These are phyloP conservation scores for Podospora comata DNA, from an alignment of 495 filamentous ascomycete genomes.

Conservation along the genomic window DNA sequence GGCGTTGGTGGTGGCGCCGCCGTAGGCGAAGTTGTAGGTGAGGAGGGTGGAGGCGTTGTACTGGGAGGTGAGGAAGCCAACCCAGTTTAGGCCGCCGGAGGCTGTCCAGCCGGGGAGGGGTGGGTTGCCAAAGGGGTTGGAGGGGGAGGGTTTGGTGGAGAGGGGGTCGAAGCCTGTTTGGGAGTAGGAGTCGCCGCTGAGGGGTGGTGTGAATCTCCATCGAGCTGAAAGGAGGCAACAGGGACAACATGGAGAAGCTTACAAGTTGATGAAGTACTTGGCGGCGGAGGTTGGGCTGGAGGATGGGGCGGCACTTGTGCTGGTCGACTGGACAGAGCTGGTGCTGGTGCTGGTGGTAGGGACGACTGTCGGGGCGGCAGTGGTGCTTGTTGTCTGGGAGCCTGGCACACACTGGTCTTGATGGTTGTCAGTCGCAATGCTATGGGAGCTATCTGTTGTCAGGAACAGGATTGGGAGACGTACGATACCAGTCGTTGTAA, in stretches of 20 bases:
- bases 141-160: slow-evolving; percentile 55
- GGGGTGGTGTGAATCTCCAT: not conserved
- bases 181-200: slow-evolving; percentile 53
- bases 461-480: not conserved
- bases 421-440: slow-evolving; percentile 1
- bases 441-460: not conserved
- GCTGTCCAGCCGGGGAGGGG: slow-evolving; percentile 58
- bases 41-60: slow-evolving; percentile 59
- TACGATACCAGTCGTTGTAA: slow-evolving; percentile 26
- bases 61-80: slow-evolving; percentile 59
- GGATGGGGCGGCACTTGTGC: slow-evolving; percentile 6
- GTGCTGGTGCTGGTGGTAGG: not conserved
- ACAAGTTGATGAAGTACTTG: slow-evolving; percentile 39
- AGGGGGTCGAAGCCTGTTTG: slow-evolving; percentile 62
- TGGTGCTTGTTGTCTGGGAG: not conserved
- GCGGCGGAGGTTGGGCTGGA: slow-evolving; percentile 8
- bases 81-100: slow-evolving; percentile 63
- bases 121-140: slow-evolving; percentile 78
- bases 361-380: not conserved
- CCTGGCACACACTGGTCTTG: slow-evolving; percentile 25
- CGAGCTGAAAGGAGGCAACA: not conserved
- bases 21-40: slow-evolving; percentile 67
- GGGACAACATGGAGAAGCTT: not conserved
- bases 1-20: slow-evolving; percentile 66
- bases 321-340: slow-evolving; percentile 7